A percentile compares a stretch with the other conserved stretches of the same genome.
phyloP scores from a whole-genome alignment of 345 rosid species.

The Conringia planisiliqua region DNA sequence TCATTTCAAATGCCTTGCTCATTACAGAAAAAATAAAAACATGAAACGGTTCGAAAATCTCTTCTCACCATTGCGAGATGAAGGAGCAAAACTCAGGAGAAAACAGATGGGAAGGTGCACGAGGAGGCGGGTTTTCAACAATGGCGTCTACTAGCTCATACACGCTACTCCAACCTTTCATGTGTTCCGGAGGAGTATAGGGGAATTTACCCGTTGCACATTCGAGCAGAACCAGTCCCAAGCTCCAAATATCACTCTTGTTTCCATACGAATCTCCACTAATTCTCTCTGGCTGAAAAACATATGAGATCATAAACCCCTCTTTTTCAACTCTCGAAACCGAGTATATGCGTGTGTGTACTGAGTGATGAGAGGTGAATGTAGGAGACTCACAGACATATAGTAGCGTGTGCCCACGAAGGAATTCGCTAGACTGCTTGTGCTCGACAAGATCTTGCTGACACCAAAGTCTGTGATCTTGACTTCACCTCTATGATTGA shows the following conservation, averaged over 20 bases:
- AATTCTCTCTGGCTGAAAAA: conserved; percentile 86
- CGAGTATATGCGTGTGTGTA: background rate
- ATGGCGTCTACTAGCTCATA: conserved; percentile 78
- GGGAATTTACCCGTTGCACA: conserved; percentile 84
- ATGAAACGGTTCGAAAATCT: background rate
- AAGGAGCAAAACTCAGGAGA: conserved; percentile 80
- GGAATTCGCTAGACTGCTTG: conserved; percentile 71
- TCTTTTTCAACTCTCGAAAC: background rate
- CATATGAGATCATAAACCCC: background rate
- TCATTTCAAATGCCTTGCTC: conserved; percentile 10
- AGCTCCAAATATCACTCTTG: conserved; percentile 89
- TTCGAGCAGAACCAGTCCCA: conserved; percentile 83
- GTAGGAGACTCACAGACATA: conserved; percentile 77
- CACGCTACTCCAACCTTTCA: conserved; percentile 60
- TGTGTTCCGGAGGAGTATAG: conserved; percentile 64
- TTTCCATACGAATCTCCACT: conserved; percentile 29
- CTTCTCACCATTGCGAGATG: conserved; percentile 73
- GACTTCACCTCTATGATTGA: conserved; percentile 92
- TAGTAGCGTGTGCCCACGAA: conserved; percentile 78
- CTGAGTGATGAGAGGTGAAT: background rate
- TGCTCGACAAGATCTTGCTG: conserved; percentile 73
- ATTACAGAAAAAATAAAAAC: background rate
- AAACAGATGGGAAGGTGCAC: conserved; percentile 65
- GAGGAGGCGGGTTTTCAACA: conserved; percentile 76
- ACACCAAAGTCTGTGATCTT: conserved; percentile 97